Conservation (phyloP, 352 stramenopile species). For the Thalassiosira livingstoniorum region DNA sequence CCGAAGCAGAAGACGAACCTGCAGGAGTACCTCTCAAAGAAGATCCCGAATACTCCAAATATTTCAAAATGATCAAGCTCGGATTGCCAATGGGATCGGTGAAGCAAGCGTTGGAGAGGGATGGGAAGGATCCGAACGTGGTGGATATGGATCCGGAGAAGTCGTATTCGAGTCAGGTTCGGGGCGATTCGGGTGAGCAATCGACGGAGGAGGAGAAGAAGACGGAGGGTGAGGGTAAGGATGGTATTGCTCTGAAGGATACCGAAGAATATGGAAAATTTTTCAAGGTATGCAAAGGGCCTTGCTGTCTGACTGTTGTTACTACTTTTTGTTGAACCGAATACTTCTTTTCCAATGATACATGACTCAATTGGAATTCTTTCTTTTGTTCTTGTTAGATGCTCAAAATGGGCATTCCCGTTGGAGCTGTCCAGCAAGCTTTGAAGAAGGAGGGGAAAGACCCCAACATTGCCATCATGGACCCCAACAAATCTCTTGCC, state of each 20-base stretch:
- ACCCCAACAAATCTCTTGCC: conserved; percentile 15
- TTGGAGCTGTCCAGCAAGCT: conserved; percentile 18
- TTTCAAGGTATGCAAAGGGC: conserved; percentile 75
- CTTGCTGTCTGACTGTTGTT: neutral
- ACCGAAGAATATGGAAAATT: conserved; percentile 85
- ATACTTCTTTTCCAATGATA: neutral
- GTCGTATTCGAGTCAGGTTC: conserved; percentile 55
- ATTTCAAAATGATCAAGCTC: conserved; percentile 86
- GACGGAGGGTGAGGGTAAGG: conserved; percentile 26
- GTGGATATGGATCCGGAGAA: conserved; percentile 78
- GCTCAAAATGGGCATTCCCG: conserved; percentile 23
- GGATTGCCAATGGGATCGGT: conserved; percentile 87
- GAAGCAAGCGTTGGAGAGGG: conserved; percentile 91
- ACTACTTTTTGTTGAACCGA: neutral
- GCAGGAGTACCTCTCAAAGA: conserved; percentile 59
- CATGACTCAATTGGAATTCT: neutral
- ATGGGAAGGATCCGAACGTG: conserved; percentile 77
- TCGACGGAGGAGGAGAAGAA: conserved; percentile 14
- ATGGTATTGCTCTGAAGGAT: conserved; percentile 70
- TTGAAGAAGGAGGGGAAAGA: conserved; percentile 29
- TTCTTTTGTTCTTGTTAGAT: neutral
- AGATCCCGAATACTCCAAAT: conserved; percentile 77
- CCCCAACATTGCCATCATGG: conserved; percentile 2
- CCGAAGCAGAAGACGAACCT: conserved; percentile 16
- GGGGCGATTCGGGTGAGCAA: conserved; percentile 1